These are phyloP conservation scores for Podaxis pistillaris DNA, from an alignment of 768 basidiomycete species.

Conservation along the genomic window DNA sequence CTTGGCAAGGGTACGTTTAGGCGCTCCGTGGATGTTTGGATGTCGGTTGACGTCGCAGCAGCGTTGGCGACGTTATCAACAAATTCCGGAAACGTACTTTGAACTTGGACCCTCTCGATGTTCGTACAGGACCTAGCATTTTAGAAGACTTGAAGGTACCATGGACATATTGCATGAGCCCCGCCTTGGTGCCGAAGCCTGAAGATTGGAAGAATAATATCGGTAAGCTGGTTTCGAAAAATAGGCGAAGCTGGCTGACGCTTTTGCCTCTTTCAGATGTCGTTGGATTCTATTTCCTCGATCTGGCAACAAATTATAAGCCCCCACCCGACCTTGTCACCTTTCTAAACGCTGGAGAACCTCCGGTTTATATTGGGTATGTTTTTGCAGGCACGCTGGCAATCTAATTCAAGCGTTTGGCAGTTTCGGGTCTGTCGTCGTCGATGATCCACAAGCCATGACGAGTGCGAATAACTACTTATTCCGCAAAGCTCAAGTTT, in stretches of 20 bases:
- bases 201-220: slow-evolving; percentile 63
- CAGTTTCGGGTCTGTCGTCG: slow-evolving; percentile 62
- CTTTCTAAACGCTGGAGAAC: slow-evolving; percentile 46
- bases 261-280: slow-evolving; percentile 37
- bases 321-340: slow-evolving; percentile 45
- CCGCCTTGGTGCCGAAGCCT: slow-evolving; percentile 56
- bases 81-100: slow-evolving; percentile 49
- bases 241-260: neutral
- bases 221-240: slow-evolving; percentile 30
- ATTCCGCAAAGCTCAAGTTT: neutral
- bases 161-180: slow-evolving; percentile 65
- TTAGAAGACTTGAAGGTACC: slow-evolving; percentile 54
- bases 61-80: slow-evolving; percentile 61
- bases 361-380: slow-evolving; percentile 62
- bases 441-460: slow-evolving; percentile 52
- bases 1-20: slow-evolving; percentile 52
- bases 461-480: slow-evolving; percentile 34
- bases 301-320: slow-evolving; percentile 45
- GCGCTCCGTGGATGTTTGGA: neutral
- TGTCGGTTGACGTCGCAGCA: slow-evolving; percentile 21
- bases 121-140: slow-evolving; percentile 49
- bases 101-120: slow-evolving; percentile 44
- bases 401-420: neutral
- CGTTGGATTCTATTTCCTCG: slow-evolving; percentile 65
- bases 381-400: neutral